These are phyloP conservation scores for Abrus precatorius DNA, from an alignment of 306 rosid genomes.

Conservation along the genomic window DNA sequence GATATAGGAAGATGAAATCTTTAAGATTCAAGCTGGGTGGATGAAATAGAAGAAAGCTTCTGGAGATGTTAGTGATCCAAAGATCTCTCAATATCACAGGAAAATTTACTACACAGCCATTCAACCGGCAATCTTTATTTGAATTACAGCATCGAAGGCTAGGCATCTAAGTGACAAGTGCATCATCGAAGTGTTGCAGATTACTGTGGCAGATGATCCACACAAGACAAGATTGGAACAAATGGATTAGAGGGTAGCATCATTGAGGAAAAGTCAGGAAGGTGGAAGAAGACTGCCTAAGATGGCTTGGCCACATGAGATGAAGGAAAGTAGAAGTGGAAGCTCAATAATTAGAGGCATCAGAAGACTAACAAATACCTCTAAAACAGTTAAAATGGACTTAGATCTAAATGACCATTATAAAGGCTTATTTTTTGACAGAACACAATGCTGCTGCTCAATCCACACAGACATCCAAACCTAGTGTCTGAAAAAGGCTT, in stretches of 20 bases:
- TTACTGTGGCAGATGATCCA: neutral
- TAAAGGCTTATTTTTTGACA: constrained; percentile 5
- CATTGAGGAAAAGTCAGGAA: neutral
- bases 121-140: neutral
- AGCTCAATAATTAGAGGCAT: constrained; percentile 14
- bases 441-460: neutral
- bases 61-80: neutral
- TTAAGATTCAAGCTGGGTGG: constrained; percentile 11
- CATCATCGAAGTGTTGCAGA: neutral
- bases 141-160: neutral
- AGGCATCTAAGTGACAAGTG: neutral
- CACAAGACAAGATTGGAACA: constrained; percentile 5
- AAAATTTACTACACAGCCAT: neutral
- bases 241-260: neutral
- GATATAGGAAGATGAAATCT: neutral
- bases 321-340: neutral
- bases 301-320: constrained; percentile 4
- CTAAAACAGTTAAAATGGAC: neutral
- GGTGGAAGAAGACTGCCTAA: neutral
- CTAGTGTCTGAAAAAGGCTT: neutral
- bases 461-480: neutral
- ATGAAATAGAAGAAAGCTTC: neutral
- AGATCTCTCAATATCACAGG: neutral
- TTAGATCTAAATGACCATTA: neutral
- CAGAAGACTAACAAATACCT: neutral